phyloP scores from a whole-genome alignment of 495 filamentous ascomycete genomes.

The Tuber brumale region DNA sequence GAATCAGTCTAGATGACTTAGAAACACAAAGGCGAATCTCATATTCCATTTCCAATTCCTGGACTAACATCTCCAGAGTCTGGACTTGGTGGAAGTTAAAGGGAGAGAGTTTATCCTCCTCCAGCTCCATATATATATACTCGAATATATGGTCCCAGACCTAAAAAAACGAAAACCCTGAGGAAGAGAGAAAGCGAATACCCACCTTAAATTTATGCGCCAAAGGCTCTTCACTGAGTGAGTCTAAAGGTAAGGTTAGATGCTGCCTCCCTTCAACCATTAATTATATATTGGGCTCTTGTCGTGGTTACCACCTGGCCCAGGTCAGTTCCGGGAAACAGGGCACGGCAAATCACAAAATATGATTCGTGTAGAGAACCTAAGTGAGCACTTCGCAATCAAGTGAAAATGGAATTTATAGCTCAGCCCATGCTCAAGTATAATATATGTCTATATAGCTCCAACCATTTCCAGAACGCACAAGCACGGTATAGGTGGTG shows the following conservation, averaged over 20 bases:
- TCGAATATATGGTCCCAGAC: background rate
- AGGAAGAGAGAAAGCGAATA: background rate
- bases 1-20: background rate
- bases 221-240: background rate
- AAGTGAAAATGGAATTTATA: background rate
- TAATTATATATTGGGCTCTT: background rate
- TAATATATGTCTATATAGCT: background rate
- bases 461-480: background rate
- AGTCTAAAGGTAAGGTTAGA: background rate
- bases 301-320: background rate
- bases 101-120: background rate
- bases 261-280: background rate
- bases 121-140: background rate
- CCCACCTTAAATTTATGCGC: background rate
- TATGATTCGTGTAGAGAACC: background rate
- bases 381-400: background rate
- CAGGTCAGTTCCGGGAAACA: background rate
- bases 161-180: no score
- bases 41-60: background rate
- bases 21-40: background rate
- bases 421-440: background rate
- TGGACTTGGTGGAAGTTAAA: no score
- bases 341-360: background rate
- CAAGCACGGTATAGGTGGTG: background rate
- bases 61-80: background rate